phyloP scores from a whole-genome alignment of 371 early-diverging fungal genomes.

The Saksenaea vasiformis region DNA sequence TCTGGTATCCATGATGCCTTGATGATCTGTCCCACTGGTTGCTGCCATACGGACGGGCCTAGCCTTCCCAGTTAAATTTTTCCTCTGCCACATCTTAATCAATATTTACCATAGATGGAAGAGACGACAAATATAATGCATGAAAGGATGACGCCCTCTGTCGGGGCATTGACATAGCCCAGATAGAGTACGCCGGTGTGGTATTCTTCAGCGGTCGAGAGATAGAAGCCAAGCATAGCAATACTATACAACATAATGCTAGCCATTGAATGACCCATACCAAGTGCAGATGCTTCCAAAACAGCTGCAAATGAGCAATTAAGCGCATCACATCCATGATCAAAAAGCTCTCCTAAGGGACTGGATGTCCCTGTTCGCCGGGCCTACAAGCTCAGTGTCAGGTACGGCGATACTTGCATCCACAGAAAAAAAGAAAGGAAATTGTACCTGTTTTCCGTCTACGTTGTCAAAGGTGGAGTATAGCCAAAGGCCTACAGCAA shows the following conservation, averaged over 20 bases:
- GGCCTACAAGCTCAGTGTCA: conserved; percentile 64
- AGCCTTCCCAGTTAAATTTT: too few relatives aligned
- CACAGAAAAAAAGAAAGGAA: not conserved
- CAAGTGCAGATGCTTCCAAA: conserved; percentile 84
- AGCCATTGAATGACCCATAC: conserved; percentile 76
- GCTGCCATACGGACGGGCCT: conserved; percentile 40
- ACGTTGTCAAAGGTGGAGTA: conserved; percentile 98
- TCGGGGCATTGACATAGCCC: conserved; percentile 94
- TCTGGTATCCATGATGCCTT: conserved; percentile 29
- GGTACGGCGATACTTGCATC: not conserved
- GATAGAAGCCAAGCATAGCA: conserved; percentile 84
- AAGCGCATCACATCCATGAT: conserved; percentile 93
- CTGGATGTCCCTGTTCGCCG: conserved; percentile 89
- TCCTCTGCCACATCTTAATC: not conserved
- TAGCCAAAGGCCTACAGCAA: conserved; percentile 87
- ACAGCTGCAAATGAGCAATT: conserved; percentile 88
- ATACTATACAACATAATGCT: conserved; percentile 65
- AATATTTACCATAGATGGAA: conserved; percentile 57
- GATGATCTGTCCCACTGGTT: conserved; percentile 17
- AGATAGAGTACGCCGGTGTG: conserved; percentile 93
- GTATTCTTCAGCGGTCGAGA: conserved; percentile 96
- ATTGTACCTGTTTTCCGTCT: conserved; percentile 95
- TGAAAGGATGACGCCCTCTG: conserved; percentile 88
- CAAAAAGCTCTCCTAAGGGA: conserved; percentile 96
- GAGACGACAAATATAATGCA: conserved; percentile 72